Evolutionary conservation across 208 protist genomes (phyloP), one percentile per base, ranked within the genome.

Genomic region (Crithidia brevicula): DNA sequence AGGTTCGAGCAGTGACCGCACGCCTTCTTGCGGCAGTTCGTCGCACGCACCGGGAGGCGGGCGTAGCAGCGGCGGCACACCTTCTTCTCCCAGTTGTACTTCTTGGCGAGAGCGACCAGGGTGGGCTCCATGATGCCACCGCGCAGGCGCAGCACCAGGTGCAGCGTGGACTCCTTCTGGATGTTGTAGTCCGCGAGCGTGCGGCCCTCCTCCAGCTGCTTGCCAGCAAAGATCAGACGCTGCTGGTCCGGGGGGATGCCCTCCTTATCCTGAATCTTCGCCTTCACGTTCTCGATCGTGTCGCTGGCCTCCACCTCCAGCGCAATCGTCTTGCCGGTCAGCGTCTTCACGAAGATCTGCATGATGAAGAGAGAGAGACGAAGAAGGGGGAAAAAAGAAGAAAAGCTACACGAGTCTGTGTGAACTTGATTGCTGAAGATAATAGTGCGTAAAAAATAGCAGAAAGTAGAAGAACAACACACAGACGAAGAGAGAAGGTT

Each of bases 21-120:
- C 83, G 98, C 99, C 95, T 99, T 99, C 95, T 99, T 99, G 77
- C 99, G 88, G 97, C 99, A 99, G 94, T 99, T 99, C 36, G 81
- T 94, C 43, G 98, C 98, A 66, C 98, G 97, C 38, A 96, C 85
- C 60, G 97, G 98, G 36, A 99, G 96, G 76, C 99, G 94, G 61
- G 98, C 98, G 69, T 74, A 79, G 68, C 67, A 79, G 45, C 73
- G 73, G 67, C 98, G 88, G 97, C 98, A 99, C 64, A 99, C 95
- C 82, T 98, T 95, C 92, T 99, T 99, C 66, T 99, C 98, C 74
- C 92, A 98, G 95, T 99, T 99, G 93, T 94, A 99, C 89, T 99
- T 99, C 67, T 93, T 76, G 43, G 98, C 98, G 20, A 99, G 88
- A 16, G 91, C 88, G 52, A 95, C 79, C 30, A 99, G 96, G 25